Evolutionary conservation across 805 yeast genomes (phyloP).

Genomic region (Pichia scutulata): DNA sequence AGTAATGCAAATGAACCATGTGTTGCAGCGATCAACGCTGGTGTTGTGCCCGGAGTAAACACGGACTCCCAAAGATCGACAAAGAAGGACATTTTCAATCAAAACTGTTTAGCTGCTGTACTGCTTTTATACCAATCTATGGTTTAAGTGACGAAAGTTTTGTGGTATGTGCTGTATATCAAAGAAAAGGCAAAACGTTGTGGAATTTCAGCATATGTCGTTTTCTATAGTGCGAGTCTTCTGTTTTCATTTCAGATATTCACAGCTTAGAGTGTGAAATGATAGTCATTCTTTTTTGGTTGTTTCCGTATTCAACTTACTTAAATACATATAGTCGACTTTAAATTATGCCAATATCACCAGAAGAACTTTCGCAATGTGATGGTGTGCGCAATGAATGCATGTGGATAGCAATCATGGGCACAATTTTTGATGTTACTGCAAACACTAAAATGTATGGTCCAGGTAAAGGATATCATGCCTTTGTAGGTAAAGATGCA

Average conservation of each 20-base stretch:
- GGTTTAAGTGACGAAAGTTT: too few relatives aligned
- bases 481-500: slow-evolving; percentile 70
- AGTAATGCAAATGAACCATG: slow-evolving; percentile 72
- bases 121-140: too few relatives aligned
- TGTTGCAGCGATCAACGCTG: slow-evolving; percentile 82
- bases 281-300: neutral
- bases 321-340: too few relatives aligned
- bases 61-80: slow-evolving; percentile 82
- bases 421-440: slow-evolving; percentile 73
- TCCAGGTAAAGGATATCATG: slow-evolving; percentile 65
- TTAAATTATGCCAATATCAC: slow-evolving; percentile 31
- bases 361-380: slow-evolving; percentile 30
- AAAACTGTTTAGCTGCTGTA: too few relatives aligned
- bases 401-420: slow-evolving; percentile 69
- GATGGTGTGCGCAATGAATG: slow-evolving; percentile 23
- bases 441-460: slow-evolving; percentile 63
- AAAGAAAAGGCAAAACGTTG: too few relatives aligned
- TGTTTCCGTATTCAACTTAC: too few relatives aligned
- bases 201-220: too few relatives aligned
- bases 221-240: too few relatives aligned
- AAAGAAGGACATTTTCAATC: slow-evolving; percentile 33
- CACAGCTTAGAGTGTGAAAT: too few relatives aligned
- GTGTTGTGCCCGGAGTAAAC: slow-evolving; percentile 88
- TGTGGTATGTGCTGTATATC: too few relatives aligned
- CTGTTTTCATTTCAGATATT: too few relatives aligned